Evolutionary conservation across 306 rosid genomes (phyloP).

Genomic region (Cucurbita ficifolia): DNA sequence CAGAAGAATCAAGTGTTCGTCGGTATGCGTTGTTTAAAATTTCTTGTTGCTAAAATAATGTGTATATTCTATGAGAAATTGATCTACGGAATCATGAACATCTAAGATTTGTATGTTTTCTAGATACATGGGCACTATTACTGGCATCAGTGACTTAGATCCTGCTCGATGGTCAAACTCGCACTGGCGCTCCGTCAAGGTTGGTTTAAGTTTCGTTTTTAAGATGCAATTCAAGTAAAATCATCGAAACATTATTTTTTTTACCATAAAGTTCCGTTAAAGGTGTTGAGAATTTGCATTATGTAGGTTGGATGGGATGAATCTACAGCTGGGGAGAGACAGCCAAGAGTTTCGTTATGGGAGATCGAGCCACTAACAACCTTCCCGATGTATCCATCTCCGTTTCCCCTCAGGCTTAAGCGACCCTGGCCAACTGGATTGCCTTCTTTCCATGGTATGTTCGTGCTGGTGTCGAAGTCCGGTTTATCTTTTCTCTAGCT

Average conservation of each 20-base stretch:
- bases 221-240: not conserved
- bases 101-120: constrained; percentile 11
- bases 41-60: not conserved
- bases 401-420: constrained; percentile 83
- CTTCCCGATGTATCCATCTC: constrained; percentile 94
- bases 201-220: constrained; percentile 15
- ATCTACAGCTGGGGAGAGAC: constrained; percentile 96
- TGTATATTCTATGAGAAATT: not conserved
- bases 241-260: not conserved
- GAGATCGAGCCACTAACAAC: constrained; percentile 96
- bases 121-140: constrained; percentile 91
- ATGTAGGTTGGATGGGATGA: constrained; percentile 99
- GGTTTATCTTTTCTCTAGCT: not conserved
- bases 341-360: constrained; percentile 94
- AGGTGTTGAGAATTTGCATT: not conserved
- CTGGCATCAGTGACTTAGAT: constrained; percentile 83
- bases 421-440: constrained; percentile 91
- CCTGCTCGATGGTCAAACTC: constrained; percentile 72
- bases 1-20: constrained; percentile 95
- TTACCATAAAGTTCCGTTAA: not conserved
- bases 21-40: constrained; percentile 30
- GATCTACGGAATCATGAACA: not conserved
- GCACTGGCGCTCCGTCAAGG: constrained; percentile 99
- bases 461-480: not conserved
- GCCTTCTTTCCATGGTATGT: constrained; percentile 70